A percentile compares a stretch with the other conserved stretches of the same genome.
These are phyloP conservation scores for Fusarium algeriense DNA, from an alignment of 2,329 filamentous ascomycete genomes.

Conservation along the genomic window DNA sequence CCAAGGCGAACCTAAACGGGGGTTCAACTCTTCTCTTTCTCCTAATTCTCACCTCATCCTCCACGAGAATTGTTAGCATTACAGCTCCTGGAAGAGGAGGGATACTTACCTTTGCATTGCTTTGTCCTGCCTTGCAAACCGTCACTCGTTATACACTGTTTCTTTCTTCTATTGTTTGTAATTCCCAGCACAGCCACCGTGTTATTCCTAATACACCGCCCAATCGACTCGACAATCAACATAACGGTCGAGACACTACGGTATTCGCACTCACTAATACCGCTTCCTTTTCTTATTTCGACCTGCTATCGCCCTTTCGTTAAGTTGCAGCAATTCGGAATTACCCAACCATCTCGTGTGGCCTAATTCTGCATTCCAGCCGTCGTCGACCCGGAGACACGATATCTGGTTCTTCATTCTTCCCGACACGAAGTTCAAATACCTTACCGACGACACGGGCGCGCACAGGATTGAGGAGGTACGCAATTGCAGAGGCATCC, in stretches of 20 bases:
- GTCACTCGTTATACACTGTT: constrained; percentile 43
- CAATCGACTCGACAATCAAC: constrained; percentile 32
- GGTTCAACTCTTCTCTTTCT: constrained; percentile 34
- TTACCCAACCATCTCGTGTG: constrained; percentile 21
- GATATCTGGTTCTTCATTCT: constrained; percentile 33
- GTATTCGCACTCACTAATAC: constrained; percentile 40
- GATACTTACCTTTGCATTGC: constrained; percentile 43
- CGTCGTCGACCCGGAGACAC: constrained; percentile 40
- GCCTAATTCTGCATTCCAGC: constrained; percentile 42
- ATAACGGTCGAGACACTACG: constrained; percentile 26
- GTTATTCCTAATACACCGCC: constrained; percentile 37
- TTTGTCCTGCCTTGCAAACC: constrained; percentile 18
- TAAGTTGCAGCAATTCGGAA: constrained; percentile 22
- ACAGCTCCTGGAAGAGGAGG: constrained; percentile 35
- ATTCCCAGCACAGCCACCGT: constrained; percentile 19
- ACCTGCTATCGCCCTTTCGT: constrained; percentile 12
- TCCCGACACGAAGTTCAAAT: constrained; percentile 12
- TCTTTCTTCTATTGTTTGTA: constrained; percentile 29
- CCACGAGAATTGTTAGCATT: constrained; percentile 43
- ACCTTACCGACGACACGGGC: constrained; percentile 1
- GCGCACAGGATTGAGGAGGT: constrained; percentile 17
- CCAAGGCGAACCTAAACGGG: constrained; percentile 14
- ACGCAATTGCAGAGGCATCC: constrained; percentile 8
- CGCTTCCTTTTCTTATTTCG: constrained; percentile 31
- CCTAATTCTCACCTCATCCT: constrained; percentile 43